These are phyloP conservation scores for Colletotrichum acutatum DNA, from an alignment of 2,329 filamentous ascomycete genomes.

Conservation along the genomic window DNA sequence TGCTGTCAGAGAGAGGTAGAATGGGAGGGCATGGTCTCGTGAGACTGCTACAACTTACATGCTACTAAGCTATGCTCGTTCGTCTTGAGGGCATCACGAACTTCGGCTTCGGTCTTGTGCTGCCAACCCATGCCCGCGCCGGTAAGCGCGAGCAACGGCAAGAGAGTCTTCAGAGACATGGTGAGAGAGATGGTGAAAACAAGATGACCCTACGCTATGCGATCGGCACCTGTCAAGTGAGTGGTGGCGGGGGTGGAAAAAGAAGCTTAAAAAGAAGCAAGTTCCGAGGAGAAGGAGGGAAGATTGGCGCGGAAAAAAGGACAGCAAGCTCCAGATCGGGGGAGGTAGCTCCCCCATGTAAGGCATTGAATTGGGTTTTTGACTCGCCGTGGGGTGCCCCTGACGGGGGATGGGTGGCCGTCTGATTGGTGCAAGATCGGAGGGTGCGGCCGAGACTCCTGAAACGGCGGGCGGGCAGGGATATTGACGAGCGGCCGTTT, in stretches of 20 bases:
- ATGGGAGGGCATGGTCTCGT: too few species aligned
- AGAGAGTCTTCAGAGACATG: conserved; percentile 26
- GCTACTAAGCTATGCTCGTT: conserved; percentile 44
- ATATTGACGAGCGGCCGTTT: conserved; percentile 20
- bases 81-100: conserved; percentile 18
- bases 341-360: background rate
- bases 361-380: conserved; percentile 3
- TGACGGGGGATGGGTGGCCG: background rate
- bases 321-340: background rate
- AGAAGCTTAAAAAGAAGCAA: background rate
- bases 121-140: conserved; percentile 17
- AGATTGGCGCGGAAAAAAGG: background rate
- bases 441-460: conserved; percentile 3
- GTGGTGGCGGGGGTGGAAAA: background rate
- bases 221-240: background rate
- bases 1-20: background rate
- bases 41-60: conserved; percentile 41
- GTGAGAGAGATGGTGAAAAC: background rate
- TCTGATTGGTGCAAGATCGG: background rate
- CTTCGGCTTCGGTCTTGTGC: conserved; percentile 23
- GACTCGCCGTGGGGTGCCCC: conserved; percentile 25
- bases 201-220: background rate
- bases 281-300: background rate
- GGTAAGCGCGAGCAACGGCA: conserved; percentile 23
- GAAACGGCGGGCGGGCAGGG: conserved; percentile 7